A percentile compares a stretch with the other conserved stretches of the same genome.
These are phyloP conservation scores for Penicillium waksmanii DNA, from an alignment of 495 filamentous ascomycete genomes.

Conservation along the genomic window DNA sequence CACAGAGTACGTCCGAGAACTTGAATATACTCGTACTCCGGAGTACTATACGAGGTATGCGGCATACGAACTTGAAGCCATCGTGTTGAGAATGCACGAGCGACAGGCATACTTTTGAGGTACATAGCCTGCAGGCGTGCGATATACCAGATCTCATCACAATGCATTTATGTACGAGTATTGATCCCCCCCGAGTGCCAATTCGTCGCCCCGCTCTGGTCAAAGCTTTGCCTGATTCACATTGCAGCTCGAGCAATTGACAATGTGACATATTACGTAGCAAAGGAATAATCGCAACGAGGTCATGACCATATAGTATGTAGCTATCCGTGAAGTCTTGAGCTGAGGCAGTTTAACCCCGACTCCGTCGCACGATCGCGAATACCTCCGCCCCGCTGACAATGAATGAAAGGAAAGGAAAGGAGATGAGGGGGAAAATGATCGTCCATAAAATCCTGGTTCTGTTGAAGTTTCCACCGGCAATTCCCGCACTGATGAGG, in stretches of 20 bases:
- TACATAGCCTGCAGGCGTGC: no score
- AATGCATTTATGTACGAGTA: no score
- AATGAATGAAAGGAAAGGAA: background rate
- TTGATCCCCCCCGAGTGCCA: no score
- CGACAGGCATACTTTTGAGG: background rate
- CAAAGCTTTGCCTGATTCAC: no score
- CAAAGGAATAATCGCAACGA: background rate
- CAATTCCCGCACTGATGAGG: background rate
- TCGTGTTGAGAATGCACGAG: background rate
- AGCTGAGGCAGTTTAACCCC: conserved; percentile 3
- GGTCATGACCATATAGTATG: background rate
- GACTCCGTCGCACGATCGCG: conserved; percentile 1
- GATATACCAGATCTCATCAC: conserved; percentile 13
- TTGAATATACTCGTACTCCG: background rate
- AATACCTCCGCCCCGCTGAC: background rate
- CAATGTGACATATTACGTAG: no score
- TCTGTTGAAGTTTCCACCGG: conserved; percentile 18
- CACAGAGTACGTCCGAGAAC: background rate
- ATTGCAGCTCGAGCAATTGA: no score
- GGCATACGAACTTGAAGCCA: no score
- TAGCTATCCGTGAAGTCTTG: conserved; percentile 1
- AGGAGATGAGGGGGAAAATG: conserved; percentile 3
- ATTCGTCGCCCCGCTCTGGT: no score
- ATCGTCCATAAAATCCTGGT: conserved; percentile 14
- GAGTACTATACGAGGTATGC: background rate